A percentile compares a stretch with the other conserved stretches of the same genome.
These are phyloP conservation scores for rapeseed (Brassica napus) DNA, from an alignment of 345 rosid genomes.

Conservation along the genomic window Da-Ae NC_063434.1:2697501-2698000, in stretches of 20 bases:
- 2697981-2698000: background rate
- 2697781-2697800: constrained; percentile 1
- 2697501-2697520: no score
- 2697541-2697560: constrained; percentile 3
- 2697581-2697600: constrained; percentile 1
- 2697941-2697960: constrained; percentile 76
- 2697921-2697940: constrained; percentile 84
- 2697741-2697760: constrained; percentile 11
- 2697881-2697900: constrained; percentile 43
- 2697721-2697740: no score
- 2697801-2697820: constrained; percentile 7
- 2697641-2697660: background rate
- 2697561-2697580: constrained; percentile 11
- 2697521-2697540: constrained; percentile 7
- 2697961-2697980: constrained; percentile 10
- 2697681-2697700: constrained; percentile 18
- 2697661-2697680: constrained; percentile 14
- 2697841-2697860: background rate
- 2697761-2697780: constrained; percentile 8
- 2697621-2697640: constrained; percentile 10
- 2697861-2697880: constrained; percentile 20
- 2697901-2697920: constrained; percentile 93
- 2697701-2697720: constrained; percentile 1
- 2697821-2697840: constrained; percentile 11
- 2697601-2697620: constrained; percentile 12